Base-by-base conservation (phyloP, 1,284 basidiomycete species). In the Heterobasidion irregulare region DNA sequence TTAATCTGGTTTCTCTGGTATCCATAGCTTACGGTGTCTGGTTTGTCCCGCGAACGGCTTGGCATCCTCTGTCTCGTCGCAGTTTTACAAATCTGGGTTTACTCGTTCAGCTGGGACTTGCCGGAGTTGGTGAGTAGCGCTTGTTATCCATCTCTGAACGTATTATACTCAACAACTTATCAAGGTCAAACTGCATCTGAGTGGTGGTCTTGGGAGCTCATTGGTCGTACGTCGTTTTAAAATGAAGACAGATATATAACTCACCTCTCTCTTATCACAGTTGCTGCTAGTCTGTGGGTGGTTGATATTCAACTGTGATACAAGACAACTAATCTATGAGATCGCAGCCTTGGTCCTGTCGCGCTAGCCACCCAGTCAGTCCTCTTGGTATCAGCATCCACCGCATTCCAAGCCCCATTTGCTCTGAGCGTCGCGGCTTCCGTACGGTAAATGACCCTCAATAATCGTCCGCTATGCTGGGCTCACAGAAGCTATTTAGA, bases 191-290 rank as follows among this genome's bases (percentile, higher is more conserved):
- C 73, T 36, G 89, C 88, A 1, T 83, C 82, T 8, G 92, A 95
- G 66, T 95, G 92, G 93, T 94, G 92, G 91, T 85, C 86, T 41
- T 94, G 92, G 92, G 92, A 94, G 66, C 74, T 92, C 3, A 73
- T 89, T 53, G 76, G 75, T 51, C 68, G 78, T 81, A 59, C 61
- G 79, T 75, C 2, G 5, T 48, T 47, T 18, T 1, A 16, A 13
- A 19, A 12, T 47, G 18, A 16, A 10, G 10, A 19, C 5, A 9
- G 32, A 10, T 4, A 35, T 35, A 47, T 50, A 53, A 52, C 59
- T 38, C 52, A 61, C 26, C 50, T 63, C 6, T 54, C 63, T 15
- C 53, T 54, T 33, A 52, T 56, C 33, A 55, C 57, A 78, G 80
- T 76, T 62, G 83, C 69, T 43, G 89, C 83, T 49, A 85, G 83